Percentiles rank a stretch among this genome's conserved stretches.
These are phyloP conservation scores for Sporothrix brunneoviolacea DNA, from an alignment of 2,329 filamentous ascomycete genomes.

Conservation along the genomic window DNA sequence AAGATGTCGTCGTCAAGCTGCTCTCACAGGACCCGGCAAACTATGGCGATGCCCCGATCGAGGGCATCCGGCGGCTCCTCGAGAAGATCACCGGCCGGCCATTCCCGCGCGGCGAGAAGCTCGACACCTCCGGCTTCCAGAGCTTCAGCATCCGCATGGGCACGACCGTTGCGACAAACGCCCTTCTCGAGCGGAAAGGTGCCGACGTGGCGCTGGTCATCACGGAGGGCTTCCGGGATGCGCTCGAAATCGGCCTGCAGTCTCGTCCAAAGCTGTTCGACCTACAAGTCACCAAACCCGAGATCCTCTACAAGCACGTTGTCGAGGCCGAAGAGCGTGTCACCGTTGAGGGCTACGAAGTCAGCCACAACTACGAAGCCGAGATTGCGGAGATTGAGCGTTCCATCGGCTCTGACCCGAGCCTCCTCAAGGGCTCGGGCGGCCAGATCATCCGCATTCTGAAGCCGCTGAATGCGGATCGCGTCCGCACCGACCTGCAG, in stretches of 20 bases:
- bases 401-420: slow-evolving; percentile 35
- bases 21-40: slow-evolving; percentile 61
- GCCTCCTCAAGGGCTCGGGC: slow-evolving; percentile 57
- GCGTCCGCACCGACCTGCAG: slow-evolving; percentile 36
- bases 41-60: slow-evolving; percentile 61
- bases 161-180: slow-evolving; percentile 91
- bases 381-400: too few species aligned
- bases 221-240: slow-evolving; percentile 82
- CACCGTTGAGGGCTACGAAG: slow-evolving; percentile 28
- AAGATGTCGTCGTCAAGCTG: slow-evolving; percentile 59
- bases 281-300: slow-evolving; percentile 75
- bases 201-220: slow-evolving; percentile 86
- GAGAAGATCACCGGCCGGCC: slow-evolving; percentile 35
- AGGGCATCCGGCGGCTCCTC: slow-evolving; percentile 54
- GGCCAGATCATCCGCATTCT: slow-evolving; percentile 47
- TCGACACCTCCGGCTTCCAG: slow-evolving; percentile 40
- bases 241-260: slow-evolving; percentile 83
- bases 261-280: slow-evolving; percentile 86
- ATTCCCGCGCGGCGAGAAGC: slow-evolving; percentile 52
- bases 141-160: slow-evolving; percentile 60
- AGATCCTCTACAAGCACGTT: slow-evolving; percentile 76
- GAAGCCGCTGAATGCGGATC: slow-evolving; percentile 42
- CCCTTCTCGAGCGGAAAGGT: slow-evolving; percentile 81
- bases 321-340: slow-evolving; percentile 85
- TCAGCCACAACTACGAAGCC: too few species aligned